A percentile compares a stretch with the other conserved stretches of the same genome.
Conservation (phyloP, 306 rosid species). For the Trifolium repens region DNA sequence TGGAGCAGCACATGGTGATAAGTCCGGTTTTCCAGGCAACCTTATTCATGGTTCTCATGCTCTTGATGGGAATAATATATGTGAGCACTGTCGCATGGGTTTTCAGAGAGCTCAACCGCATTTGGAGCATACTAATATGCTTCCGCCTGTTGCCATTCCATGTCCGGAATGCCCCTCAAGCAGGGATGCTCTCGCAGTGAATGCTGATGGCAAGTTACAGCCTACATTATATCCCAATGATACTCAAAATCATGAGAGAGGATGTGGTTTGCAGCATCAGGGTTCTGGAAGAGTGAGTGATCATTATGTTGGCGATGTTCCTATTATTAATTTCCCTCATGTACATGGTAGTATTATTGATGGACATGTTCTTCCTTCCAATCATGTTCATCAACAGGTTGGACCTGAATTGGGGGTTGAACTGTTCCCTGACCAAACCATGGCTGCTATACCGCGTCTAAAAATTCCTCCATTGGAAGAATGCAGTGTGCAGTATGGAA, state of each 20-base stretch:
- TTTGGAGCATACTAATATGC: constrained; percentile 63
- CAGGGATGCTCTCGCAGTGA: constrained; percentile 60
- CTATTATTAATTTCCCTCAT: constrained; percentile 59
- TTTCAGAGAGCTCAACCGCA: constrained; percentile 74
- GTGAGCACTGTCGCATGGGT: constrained; percentile 74
- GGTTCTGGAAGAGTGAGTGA: constrained; percentile 60
- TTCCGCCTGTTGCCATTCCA: constrained; percentile 53
- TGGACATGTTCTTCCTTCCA: constrained; percentile 56
- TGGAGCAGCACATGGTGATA: constrained; percentile 66
- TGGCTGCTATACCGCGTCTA: constrained; percentile 57
- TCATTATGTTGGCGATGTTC: constrained; percentile 69
- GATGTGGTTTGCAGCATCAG: constrained; percentile 68
- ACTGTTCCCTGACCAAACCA: constrained; percentile 67
- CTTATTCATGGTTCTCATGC: constrained; percentile 61
- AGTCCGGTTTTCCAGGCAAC: constrained; percentile 73
- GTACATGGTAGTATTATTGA: constrained; percentile 61
- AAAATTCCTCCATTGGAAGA: constrained; percentile 73
- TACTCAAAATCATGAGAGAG: constrained; percentile 69
- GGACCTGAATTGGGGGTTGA: constrained; percentile 74
- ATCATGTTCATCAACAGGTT: constrained; percentile 59
- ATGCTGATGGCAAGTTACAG: constrained; percentile 75
- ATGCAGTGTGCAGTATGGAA: constrained; percentile 62
- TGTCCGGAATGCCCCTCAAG: constrained; percentile 68
- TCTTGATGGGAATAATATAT: constrained; percentile 72
- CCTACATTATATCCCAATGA: constrained; percentile 65